Conservation (phyloP, 768 basidiomycete genomes). For the Naganishia kalamii region DNA sequence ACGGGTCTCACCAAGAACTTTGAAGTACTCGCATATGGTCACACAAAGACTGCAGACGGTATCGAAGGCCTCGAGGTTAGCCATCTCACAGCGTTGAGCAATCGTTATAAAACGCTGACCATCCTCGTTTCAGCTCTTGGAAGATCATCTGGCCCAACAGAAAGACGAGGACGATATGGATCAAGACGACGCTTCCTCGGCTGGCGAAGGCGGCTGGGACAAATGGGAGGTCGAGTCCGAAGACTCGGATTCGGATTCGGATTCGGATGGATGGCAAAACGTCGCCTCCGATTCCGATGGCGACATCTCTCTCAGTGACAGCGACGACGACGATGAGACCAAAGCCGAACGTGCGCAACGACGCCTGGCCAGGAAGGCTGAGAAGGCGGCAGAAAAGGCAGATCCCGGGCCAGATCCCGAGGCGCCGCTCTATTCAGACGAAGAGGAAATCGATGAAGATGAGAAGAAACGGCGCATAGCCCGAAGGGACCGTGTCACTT, state of each 20-base stretch:
- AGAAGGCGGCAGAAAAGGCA: constrained; percentile 12
- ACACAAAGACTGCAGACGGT: constrained; percentile 66
- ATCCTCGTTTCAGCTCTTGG: neutral
- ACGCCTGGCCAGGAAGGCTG: constrained; percentile 1
- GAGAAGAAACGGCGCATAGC: constrained; percentile 25
- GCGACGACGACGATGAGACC: constrained; percentile 62
- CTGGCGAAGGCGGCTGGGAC: constrained; percentile 60
- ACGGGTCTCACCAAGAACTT: constrained; percentile 58
- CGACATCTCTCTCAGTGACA: constrained; percentile 73
- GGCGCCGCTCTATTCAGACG: constrained; percentile 21
- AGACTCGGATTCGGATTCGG: constrained; percentile 34
- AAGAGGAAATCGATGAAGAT: constrained; percentile 34
- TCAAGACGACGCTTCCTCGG: neutral
- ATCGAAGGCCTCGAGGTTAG: constrained; percentile 80
- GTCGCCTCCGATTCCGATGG: constrained; percentile 64
- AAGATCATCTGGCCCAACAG: constrained; percentile 14
- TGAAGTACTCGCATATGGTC: constrained; percentile 75
- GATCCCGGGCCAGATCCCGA: constrained; percentile 23
- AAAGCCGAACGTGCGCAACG: constrained; percentile 22
- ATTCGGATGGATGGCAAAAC: constrained; percentile 69
- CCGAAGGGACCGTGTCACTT: constrained; percentile 24
- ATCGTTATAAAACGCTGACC: too few species aligned
- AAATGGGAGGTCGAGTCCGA: constrained; percentile 72
- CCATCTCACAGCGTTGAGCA: neutral
- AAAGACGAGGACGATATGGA: constrained; percentile 56